phyloP scores from a whole-genome alignment of 2,329 filamentous ascomycete species.

The Intubia oerlemansii region DNA sequence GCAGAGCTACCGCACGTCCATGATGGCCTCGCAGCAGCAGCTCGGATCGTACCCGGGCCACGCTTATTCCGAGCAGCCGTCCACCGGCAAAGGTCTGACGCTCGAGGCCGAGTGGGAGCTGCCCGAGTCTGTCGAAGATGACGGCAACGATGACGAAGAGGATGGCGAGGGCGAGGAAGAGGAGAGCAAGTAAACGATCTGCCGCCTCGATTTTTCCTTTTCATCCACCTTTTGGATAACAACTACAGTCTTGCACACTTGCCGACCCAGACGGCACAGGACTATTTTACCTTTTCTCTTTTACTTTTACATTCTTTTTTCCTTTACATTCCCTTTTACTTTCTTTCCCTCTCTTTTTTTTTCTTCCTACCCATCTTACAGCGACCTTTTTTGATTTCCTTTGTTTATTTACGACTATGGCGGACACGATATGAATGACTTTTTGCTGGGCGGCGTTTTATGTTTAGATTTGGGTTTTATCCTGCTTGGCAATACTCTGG shows the following conservation, averaged over 20 bases:
- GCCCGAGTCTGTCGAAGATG: too few species aligned
- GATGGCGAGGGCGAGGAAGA: conserved; percentile 25
- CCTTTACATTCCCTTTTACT: too few species aligned
- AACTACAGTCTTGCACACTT: too few species aligned
- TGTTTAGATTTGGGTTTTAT: neutral
- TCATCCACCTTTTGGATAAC: too few species aligned
- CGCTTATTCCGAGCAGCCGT: conserved; percentile 13
- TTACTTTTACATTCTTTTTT: too few species aligned
- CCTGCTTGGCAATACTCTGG: too few species aligned
- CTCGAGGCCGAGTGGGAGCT: conserved; percentile 64
- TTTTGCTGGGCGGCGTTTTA: neutral
- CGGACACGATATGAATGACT: neutral
- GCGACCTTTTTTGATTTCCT: conserved; percentile 1
- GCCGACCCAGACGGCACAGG: too few species aligned
- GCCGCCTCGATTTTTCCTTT: too few species aligned
- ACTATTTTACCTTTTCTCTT: too few species aligned
- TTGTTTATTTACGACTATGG: neutral
- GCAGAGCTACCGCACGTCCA: conserved; percentile 31
- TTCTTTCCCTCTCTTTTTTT: too few species aligned
- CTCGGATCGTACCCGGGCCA: conserved; percentile 24
- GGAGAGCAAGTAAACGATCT: too few species aligned
- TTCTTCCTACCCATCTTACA: neutral
- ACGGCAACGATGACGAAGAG: conserved; percentile 39
- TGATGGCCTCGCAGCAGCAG: conserved; percentile 32
- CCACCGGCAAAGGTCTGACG: conserved; percentile 53